Evolutionary conservation across 2,329 filamentous ascomycete genomes (phyloP).

Genomic region (Beauveria sp.): DNA sequence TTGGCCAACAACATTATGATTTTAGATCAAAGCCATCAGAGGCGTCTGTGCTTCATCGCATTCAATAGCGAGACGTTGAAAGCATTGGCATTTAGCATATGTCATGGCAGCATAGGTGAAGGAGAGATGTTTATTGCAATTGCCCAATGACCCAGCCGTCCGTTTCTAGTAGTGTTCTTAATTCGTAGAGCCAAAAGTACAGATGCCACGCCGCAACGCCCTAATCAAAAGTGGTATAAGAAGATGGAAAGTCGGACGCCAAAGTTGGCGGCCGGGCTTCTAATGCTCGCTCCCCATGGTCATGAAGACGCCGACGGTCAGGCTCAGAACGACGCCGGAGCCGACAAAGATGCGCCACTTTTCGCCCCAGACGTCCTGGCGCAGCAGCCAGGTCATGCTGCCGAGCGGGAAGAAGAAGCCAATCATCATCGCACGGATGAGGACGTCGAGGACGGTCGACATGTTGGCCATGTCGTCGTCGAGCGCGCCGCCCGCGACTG

Average conservation of each 20-base stretch:
- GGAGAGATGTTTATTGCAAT: slow-evolving; percentile 11
- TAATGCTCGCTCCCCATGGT: slow-evolving; percentile 30
- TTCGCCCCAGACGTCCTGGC: slow-evolving; percentile 79
- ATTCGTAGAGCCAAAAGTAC: neutral
- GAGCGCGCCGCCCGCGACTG: slow-evolving; percentile 23
- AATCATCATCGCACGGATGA: slow-evolving; percentile 80
- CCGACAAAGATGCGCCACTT: slow-evolving; percentile 81
- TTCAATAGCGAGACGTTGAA: neutral
- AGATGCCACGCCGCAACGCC: neutral
- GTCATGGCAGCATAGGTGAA: neutral
- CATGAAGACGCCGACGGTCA: slow-evolving; percentile 64
- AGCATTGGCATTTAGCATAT: slow-evolving; percentile 8
- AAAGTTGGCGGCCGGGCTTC: neutral
- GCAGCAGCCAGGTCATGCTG: slow-evolving; percentile 73
- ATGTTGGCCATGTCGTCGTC: slow-evolving; percentile 46
- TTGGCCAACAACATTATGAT: neutral
- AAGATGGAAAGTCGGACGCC: neutral
- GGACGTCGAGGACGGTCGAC: slow-evolving; percentile 61
- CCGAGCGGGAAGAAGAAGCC: slow-evolving; percentile 95
- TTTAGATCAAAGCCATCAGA: neutral
- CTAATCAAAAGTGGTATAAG: neutral
- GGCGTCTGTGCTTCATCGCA: neutral
- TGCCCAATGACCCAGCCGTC: neutral
- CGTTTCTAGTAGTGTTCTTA: neutral
- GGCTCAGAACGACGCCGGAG: slow-evolving; percentile 73